Evolutionary conservation across 371 early-diverging fungal genomes (phyloP), one percentile per base, ranked within the genome.

Genomic region (Apophysomyces trapeziformis): DNA sequence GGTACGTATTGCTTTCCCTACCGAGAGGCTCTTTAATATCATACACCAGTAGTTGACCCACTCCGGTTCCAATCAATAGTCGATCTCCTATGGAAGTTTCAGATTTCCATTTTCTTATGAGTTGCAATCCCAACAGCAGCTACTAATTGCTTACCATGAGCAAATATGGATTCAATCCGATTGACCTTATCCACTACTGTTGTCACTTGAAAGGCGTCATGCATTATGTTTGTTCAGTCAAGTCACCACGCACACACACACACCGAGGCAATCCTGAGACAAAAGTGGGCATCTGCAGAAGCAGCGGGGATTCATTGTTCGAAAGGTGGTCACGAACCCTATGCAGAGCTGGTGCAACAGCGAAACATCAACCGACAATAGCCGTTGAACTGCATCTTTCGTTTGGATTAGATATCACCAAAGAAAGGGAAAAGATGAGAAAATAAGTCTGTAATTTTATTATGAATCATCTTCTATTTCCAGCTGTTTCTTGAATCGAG

Each of bases 41-140:
- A 70, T 91, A 92, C 6, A 90, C 87, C 32, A 91, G 80, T 32
- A 92, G 70, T 39, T 89, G 87, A 6, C 93, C 93, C 11, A 78
- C 79, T 21, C 85, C 82, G 1, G 93, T 90, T 35, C 93, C 93
- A 63, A 92, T 85, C 57, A 91, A 76, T 44, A 92, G 77, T 64
- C 89, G 85, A 79, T 91, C 91, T 56, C 93, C 88, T 88, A 68
- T 35, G 57, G 37, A 45, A 21, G 57, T 9, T 36, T 12, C 39
- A 21, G 61, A 26, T 26, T 26, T 3, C 32, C 3, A 26, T 26
- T 26, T 26, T 2, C 32, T 26, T 26, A 26, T 2, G 32, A 26
- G 32, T 26, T 2, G 32, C 2, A 26, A 1, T 26, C 2, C 2
- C 44, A 8, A 41, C 4, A 26, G n/a, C 4, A 50, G n/a, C 32